A percentile compares a stretch with the other conserved stretches of the same genome.
These are phyloP conservation scores for Populus hybrid DNA, from an alignment of 441 rosid genomes.

Conservation along the genomic window DNA sequence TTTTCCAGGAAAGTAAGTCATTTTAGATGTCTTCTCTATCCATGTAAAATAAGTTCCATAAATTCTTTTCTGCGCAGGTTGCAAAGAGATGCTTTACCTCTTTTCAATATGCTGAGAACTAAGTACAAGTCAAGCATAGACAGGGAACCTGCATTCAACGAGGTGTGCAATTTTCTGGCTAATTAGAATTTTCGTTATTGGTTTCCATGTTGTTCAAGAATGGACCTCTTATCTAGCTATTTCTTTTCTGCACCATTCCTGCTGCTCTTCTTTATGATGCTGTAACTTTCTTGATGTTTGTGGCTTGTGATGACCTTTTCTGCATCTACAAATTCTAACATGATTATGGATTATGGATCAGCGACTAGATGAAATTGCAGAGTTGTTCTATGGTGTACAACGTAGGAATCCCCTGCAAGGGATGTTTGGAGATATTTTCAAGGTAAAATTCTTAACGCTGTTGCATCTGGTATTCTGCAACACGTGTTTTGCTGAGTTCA, in stretches of 20 bases:
- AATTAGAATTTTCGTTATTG: neutral
- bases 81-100: slow-evolving; percentile 93
- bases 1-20: neutral
- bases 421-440: slow-evolving; percentile 86
- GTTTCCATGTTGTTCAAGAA: slow-evolving; percentile 6
- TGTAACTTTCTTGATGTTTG: slow-evolving; percentile 4
- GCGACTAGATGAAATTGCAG: slow-evolving; percentile 83
- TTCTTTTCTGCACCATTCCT: neutral
- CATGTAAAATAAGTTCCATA: neutral
- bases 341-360: slow-evolving; percentile 28
- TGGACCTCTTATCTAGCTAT: neutral
- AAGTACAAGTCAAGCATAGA: slow-evolving; percentile 68
- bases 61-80: slow-evolving; percentile 43
- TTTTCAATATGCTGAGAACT: slow-evolving; percentile 79
- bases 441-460: slow-evolving; percentile 36
- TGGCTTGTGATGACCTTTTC: slow-evolving; percentile 1
- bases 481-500: neutral
- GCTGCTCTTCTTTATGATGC: neutral
- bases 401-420: slow-evolving; percentile 87
- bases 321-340: slow-evolving; percentile 15
- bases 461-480: neutral
- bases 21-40: neutral
- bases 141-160: slow-evolving; percentile 74
- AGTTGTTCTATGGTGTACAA: slow-evolving; percentile 78
- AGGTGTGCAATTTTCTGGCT: slow-evolving; percentile 40